Percentiles rank a stretch among this genome's conserved stretches.
phyloP scores from a whole-genome alignment of 306 rosid species.

The Quercus gilva region DNA sequence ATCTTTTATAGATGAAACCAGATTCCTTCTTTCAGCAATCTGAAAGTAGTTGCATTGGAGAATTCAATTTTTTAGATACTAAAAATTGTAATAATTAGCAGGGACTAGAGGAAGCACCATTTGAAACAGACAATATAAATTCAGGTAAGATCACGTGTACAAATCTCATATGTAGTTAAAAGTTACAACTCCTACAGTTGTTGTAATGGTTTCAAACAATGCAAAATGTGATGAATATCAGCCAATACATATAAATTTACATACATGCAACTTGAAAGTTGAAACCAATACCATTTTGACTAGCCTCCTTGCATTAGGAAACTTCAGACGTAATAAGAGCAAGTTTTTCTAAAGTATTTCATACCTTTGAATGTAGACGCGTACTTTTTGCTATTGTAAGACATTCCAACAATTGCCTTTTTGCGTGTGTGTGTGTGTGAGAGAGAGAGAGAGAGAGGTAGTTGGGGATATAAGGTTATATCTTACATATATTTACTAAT shows the following conservation, averaged over 20 bases:
- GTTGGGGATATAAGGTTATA: neutral
- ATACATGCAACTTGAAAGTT: no score
- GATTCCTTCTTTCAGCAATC: conserved; percentile 85
- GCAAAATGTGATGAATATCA: no score
- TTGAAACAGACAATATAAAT: neutral
- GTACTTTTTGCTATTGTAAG: neutral
- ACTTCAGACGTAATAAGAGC: neutral
- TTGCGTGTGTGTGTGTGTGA: no score
- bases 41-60: conserved; percentile 26
- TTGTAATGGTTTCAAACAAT: neutral
- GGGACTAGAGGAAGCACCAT: neutral
- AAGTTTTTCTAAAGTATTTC: neutral
- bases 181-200: neutral
- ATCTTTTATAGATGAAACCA: conserved; percentile 55
- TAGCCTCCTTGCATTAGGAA: no score
- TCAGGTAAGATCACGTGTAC: neutral
- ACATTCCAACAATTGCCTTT: neutral
- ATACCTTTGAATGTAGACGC: neutral
- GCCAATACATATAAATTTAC: no score
- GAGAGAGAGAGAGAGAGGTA: no score
- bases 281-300: no score
- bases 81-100: neutral
- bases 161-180: neutral
- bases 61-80: neutral
- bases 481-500: neutral